Base-by-base conservation (phyloP, 305 asterid genomes). In the Fraxinus velutina region DNA sequence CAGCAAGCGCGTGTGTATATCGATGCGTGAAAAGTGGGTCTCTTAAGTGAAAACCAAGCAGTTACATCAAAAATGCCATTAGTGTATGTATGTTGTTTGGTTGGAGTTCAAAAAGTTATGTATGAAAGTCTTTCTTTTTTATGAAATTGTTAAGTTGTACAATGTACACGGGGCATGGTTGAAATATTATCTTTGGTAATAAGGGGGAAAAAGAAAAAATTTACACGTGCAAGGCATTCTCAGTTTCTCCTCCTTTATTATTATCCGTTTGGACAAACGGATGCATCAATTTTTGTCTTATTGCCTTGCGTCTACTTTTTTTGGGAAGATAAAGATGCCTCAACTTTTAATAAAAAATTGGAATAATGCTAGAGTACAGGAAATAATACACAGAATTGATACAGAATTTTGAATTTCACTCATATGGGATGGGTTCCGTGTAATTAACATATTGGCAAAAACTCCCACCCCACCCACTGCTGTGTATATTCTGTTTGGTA, bases 221-320 rank as follows among this genome's bases (percentile, higher is more conserved):
- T 37, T 4, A 62, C 86, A 83, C 83, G 81, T 79, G 83, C 66
- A 34, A 33, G 32, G 64, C 79, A 73, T 32, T 37, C 2, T 52
- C 22, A n/a, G 15, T 50, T 15, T 27, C 30, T 10, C 17, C 5
- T 66, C 5, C 7, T 57, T 19, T 64, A 8, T 9, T 27, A 66
- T 12, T 66, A 27, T 66, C 7, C 34, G n/a, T 12, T 24, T 29
- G 42, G 17, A 7, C 75, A 70, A 70, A 30, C 75, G 36, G 22
- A 70, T 70, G 75, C 24, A 70, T 5, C 24, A 70, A 30, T 15
- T 30, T 64, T 70, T 70, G 75, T 70, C 42, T 30, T 13, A 15
- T 1, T n/a, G 37, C 29, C 36, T 9, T 4, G 12, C 6, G 19
- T 66, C 74, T 27, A 66, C 37, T 1, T 68, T 70, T 70, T 30